phyloP scores from a whole-genome alignment of 768 basidiomycete genomes.

The Suillus lakei region DNA sequence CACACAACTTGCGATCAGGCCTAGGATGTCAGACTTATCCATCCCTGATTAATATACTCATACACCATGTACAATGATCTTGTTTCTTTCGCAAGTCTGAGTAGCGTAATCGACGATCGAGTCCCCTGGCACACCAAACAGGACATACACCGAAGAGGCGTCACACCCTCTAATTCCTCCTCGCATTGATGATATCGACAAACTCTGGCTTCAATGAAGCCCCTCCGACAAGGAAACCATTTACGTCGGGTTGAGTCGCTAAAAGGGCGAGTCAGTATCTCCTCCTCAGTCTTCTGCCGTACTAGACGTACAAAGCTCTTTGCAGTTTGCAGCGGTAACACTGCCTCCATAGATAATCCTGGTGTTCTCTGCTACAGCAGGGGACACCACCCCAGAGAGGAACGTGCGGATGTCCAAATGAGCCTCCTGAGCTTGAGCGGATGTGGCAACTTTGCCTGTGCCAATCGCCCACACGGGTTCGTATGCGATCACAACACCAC shows the following conservation, averaged over 20 bases:
- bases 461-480: conserved; percentile 99
- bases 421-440: conserved; percentile 91
- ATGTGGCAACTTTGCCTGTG: conserved; percentile 93
- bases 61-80: background rate
- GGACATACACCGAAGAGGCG: background rate
- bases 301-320: conserved; percentile 80
- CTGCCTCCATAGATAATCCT: conserved; percentile 97
- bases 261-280: conserved; percentile 1
- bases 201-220: conserved; percentile 99
- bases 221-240: conserved; percentile 98
- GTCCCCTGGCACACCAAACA: background rate
- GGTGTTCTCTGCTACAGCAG: conserved; percentile 68
- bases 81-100: background rate
- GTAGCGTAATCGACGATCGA: background rate
- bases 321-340: conserved; percentile 87
- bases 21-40: background rate
- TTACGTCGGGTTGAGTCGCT: conserved; percentile 85
- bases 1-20: no score
- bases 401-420: conserved; percentile 84
- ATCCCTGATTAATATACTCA: background rate
- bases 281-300: background rate
- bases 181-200: conserved; percentile 85
- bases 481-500: conserved; percentile 93
- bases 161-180: conserved; percentile 27
- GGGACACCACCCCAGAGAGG: conserved; percentile 66